Evolutionary conservation across 169 alveolate genomes (phyloP).

Genomic region (Eimeria brunetti): DNA sequence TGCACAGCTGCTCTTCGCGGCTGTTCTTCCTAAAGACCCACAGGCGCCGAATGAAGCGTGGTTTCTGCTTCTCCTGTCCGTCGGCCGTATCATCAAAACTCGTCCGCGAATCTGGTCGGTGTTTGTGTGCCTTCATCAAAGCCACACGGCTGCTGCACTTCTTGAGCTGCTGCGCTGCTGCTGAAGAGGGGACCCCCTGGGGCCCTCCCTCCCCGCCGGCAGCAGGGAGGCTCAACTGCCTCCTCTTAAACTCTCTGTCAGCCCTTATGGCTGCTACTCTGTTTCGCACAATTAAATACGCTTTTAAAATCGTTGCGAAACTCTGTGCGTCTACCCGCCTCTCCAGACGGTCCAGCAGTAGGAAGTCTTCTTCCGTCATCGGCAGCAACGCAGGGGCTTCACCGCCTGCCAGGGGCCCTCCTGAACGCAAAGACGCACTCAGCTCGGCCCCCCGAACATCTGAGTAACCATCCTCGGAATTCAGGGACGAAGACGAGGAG

Average conservation of each 20-base stretch:
- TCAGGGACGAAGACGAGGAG: neutral
- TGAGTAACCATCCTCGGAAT: neutral
- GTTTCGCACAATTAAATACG: conserved; percentile 58
- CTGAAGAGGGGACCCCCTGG: neutral
- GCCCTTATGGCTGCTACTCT: conserved; percentile 72
- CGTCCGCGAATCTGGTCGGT: neutral
- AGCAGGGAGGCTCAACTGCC: neutral
- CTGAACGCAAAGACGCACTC: no score
- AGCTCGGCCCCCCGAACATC: neutral
- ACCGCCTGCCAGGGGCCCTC: neutral
- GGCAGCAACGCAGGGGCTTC: conserved; percentile 53
- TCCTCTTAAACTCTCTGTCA: conserved; percentile 35
- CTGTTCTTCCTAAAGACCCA: conserved; percentile 25
- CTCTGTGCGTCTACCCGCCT: conserved; percentile 53
- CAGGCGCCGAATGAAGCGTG: conserved; percentile 1
- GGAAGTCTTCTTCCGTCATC: conserved; percentile 36
- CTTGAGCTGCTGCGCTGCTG: neutral
- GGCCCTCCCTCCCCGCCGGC: neutral
- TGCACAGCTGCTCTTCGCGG: neutral
- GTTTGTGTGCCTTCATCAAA: neutral
- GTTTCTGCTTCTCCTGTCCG: neutral
- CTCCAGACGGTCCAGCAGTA: conserved; percentile 66
- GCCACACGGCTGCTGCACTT: conserved; percentile 48
- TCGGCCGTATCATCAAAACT: neutral
- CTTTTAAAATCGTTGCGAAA: conserved; percentile 74